These are phyloP conservation scores for Alternaria dauci DNA, from an alignment of 2,329 filamentous ascomycete genomes.

Conservation along the genomic window DNA sequence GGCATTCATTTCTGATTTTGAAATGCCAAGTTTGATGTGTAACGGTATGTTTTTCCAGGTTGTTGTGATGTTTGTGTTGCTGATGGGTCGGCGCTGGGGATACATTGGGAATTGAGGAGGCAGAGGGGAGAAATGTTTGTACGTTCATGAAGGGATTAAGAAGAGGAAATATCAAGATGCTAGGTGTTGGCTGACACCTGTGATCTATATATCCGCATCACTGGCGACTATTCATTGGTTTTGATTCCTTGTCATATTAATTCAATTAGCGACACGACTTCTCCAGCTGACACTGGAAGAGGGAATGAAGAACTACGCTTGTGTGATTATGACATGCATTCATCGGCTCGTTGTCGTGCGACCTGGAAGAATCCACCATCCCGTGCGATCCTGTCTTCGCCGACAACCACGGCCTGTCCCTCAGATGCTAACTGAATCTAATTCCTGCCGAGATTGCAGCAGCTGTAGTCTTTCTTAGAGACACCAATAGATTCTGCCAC, in stretches of 20 bases:
- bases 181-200: not conserved
- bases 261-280: not conserved
- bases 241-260: not conserved
- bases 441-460: not conserved
- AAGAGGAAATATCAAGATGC: not conserved
- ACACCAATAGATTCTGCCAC: constrained; percentile 5
- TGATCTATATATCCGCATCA: not conserved
- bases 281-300: not conserved
- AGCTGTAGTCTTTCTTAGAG: not conserved
- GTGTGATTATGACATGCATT: not conserved
- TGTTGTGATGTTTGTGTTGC: not conserved
- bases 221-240: not conserved
- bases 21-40: not conserved
- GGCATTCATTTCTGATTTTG: constrained; percentile 1
- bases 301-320: not conserved
- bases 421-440: not conserved
- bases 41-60: not conserved
- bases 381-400: not conserved
- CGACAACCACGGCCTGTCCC: not conserved
- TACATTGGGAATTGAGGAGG: not conserved
- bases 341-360: not conserved
- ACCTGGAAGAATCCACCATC: not conserved
- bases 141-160: not conserved
- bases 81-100: not conserved
- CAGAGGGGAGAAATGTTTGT: not conserved